These are phyloP conservation scores for Auricularia cornea DNA, from an alignment of 768 basidiomycete genomes.

Conservation along the genomic window DNA sequence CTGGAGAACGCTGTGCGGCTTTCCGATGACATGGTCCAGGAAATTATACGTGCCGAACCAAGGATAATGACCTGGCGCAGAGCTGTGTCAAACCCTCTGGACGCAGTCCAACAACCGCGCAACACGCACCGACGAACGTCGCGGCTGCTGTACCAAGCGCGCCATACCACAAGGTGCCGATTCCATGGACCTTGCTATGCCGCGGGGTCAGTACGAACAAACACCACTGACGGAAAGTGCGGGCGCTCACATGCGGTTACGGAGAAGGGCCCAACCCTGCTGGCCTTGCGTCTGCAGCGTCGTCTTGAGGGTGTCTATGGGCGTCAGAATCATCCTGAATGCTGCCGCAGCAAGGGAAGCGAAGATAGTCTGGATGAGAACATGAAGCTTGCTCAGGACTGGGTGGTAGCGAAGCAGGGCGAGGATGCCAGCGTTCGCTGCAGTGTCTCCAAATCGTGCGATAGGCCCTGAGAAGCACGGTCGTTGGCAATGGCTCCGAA, in stretches of 20 bases:
- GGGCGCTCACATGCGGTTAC: conserved; percentile 42
- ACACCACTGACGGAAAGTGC: background rate
- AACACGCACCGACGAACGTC: conserved; percentile 65
- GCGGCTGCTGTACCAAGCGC: conserved; percentile 88
- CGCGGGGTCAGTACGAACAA: background rate
- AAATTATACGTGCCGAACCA: conserved; percentile 87
- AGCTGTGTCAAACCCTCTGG: background rate
- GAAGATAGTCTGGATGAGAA: conserved; percentile 66
- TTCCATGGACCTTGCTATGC: conserved; percentile 65
- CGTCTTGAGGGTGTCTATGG: conserved; percentile 91
- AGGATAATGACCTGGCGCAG: conserved; percentile 24
- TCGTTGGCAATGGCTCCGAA: background rate
- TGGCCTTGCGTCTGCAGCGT: conserved; percentile 89
- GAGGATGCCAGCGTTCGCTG: conserved; percentile 86
- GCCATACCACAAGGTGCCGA: conserved; percentile 81
- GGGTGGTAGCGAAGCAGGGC: conserved; percentile 74
- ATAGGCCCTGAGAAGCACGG: conserved; percentile 23
- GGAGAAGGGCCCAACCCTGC: conserved; percentile 56
- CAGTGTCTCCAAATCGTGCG: conserved; percentile 87
- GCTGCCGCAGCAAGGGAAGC: conserved; percentile 70
- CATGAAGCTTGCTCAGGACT: conserved; percentile 56
- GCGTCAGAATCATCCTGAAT: conserved; percentile 88
- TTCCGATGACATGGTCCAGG: conserved; percentile 56
- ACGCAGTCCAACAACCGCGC: background rate
- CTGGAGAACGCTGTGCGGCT: conserved; percentile 40